These are phyloP conservation scores for Berkeleyomyces rouxiae DNA, from an alignment of 2,329 filamentous ascomycete genomes.

Conservation along the genomic window DNA sequence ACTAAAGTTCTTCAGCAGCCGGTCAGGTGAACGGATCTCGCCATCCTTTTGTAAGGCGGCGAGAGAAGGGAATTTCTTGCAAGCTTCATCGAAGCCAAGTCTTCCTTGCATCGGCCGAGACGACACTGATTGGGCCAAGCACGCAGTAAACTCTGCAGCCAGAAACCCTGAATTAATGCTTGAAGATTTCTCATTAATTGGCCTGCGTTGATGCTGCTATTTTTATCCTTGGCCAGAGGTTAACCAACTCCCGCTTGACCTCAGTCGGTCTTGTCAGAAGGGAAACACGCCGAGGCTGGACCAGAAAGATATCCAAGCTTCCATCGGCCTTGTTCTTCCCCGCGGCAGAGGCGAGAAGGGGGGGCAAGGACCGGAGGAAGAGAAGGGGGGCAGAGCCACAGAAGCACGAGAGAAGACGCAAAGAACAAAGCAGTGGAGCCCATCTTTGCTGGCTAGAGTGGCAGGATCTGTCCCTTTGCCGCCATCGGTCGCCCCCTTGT, in stretches of 20 bases:
- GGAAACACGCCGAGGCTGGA: not conserved
- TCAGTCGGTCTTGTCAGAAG: constrained; percentile 1
- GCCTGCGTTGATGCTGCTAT: not conserved
- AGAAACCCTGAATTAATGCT: not conserved
- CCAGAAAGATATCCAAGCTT: not conserved
- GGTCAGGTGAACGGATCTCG: not conserved
- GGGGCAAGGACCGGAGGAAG: not conserved
- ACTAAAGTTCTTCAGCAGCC: not conserved
- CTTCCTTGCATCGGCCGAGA: not conserved
- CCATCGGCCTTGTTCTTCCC: not conserved
- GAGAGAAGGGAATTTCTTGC: not conserved
- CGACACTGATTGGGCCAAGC: not conserved
- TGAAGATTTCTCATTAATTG: not conserved
- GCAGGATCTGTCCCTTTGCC: not conserved
- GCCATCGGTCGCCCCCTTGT: not conserved
- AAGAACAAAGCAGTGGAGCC: not conserved
- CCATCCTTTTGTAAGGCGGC: not conserved
- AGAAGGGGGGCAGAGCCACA: not conserved
- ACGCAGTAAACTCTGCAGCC: not conserved
- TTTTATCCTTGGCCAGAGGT: not conserved
- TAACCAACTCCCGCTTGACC: not conserved
- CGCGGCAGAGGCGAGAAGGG: not conserved
- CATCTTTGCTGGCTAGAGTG: no score
- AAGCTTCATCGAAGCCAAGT: not conserved
- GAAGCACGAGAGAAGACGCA: not conserved